A percentile compares a stretch with the other conserved stretches of the same genome.
phyloP scores from a whole-genome alignment of 2,329 filamentous ascomycete genomes.

The Cadophora malorum region DNA sequence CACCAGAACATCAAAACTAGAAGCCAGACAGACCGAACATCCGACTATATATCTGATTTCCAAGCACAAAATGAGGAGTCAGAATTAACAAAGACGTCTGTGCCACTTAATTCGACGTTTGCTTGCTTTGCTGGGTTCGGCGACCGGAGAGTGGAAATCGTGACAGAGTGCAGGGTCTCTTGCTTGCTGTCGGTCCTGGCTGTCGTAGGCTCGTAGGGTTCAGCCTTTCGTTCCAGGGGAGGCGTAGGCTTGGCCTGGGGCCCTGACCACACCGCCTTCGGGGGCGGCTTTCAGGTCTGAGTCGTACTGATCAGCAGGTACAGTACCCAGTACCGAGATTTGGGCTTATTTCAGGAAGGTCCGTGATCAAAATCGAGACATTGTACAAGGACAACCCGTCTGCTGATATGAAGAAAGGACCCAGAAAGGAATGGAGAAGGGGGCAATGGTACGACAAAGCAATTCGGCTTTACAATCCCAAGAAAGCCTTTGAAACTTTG shows the following conservation, averaged over 20 bases:
- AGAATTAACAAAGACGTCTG: not conserved
- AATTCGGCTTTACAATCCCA: conserved; percentile 13
- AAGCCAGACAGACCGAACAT: not conserved
- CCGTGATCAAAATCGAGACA: conserved; percentile 15
- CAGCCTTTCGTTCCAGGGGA: conserved; percentile 17
- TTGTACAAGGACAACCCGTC: conserved; percentile 14
- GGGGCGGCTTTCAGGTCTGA: not conserved
- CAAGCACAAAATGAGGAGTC: not conserved
- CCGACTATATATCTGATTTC: conserved; percentile 8
- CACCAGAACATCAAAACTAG: not conserved
- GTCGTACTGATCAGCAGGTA: conserved; percentile 22
- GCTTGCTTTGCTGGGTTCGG: conserved; percentile 7
- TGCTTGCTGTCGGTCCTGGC: not conserved
- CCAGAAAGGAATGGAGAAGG: conserved; percentile 1
- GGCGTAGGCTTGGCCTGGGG: conserved; percentile 1
- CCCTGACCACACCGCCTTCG: conserved; percentile 19
- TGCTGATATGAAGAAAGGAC: conserved; percentile 13
- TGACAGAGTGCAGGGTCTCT: not conserved
- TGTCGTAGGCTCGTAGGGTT: conserved; percentile 8
- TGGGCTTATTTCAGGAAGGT: conserved; percentile 8
- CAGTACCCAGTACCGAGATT: conserved; percentile 5
- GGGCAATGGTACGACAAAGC: not conserved
- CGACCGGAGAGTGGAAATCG: not conserved
- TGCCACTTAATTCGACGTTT: not conserved
- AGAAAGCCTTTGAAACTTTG: not conserved